phyloP scores from a whole-genome alignment of 805 yeast species.

The Zygosaccharomyces pseudorouxii region DNA sequence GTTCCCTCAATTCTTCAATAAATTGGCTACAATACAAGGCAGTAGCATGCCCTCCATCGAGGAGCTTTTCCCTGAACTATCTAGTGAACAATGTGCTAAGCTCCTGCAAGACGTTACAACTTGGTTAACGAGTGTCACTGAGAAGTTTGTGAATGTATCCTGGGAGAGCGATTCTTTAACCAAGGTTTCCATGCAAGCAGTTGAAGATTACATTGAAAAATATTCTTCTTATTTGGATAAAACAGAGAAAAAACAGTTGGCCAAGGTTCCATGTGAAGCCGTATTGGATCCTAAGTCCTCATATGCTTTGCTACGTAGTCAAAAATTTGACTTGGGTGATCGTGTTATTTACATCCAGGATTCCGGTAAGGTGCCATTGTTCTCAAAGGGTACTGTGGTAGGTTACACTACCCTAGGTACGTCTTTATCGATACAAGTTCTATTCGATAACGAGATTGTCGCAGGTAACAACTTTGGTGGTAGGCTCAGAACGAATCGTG shows the following conservation, averaged over 20 bases:
- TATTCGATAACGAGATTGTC: slow-evolving; percentile 78
- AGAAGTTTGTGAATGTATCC: slow-evolving; percentile 57
- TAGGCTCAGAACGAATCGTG: slow-evolving; percentile 71
- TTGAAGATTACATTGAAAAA: slow-evolving; percentile 57
- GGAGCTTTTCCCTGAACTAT: slow-evolving; percentile 37
- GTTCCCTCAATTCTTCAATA: slow-evolving; percentile 59
- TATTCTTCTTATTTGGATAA: slow-evolving; percentile 44
- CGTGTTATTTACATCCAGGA: slow-evolving; percentile 80
- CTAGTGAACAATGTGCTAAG: slow-evolving; percentile 26
- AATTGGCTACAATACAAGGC: slow-evolving; percentile 31
- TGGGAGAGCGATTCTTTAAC: slow-evolving; percentile 77
- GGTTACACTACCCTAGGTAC: slow-evolving; percentile 59
- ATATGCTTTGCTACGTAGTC: slow-evolving; percentile 63
- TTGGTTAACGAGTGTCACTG: slow-evolving; percentile 49
- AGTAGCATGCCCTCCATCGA: slow-evolving; percentile 29
- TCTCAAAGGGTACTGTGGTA: slow-evolving; percentile 85
- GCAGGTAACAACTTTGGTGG: slow-evolving; percentile 84
- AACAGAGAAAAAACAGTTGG: slow-evolving; percentile 51
- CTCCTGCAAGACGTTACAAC: slow-evolving; percentile 30
- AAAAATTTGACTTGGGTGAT: slow-evolving; percentile 81
- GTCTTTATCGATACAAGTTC: slow-evolving; percentile 58
- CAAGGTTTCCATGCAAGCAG: slow-evolving; percentile 53
- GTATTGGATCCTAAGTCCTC: slow-evolving; percentile 73
- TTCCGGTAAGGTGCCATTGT: slow-evolving; percentile 84
- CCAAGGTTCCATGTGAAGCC: slow-evolving; percentile 81